Evolutionary conservation across 345 rosid species (phyloP).

Genomic region (Chamaenerion angustifolium): DNA sequence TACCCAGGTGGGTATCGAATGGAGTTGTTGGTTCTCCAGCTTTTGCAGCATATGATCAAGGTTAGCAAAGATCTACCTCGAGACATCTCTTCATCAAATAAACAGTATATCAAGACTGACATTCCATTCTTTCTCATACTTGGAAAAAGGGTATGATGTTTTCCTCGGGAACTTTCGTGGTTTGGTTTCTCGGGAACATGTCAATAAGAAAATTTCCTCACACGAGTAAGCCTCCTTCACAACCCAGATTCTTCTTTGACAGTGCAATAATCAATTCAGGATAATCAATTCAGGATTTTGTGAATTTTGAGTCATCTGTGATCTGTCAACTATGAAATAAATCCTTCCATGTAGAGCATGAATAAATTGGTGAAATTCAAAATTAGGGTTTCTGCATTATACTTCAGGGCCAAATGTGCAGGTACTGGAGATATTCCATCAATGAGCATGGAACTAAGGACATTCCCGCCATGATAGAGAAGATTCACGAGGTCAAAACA

Average conservation of each 20-base stretch:
- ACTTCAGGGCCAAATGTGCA: slow-evolving; percentile 11
- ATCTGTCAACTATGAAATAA: no score
- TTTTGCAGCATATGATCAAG: slow-evolving; percentile 96
- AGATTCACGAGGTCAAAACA: slow-evolving; percentile 72
- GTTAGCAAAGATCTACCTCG: slow-evolving; percentile 20
- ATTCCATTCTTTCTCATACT: not conserved
- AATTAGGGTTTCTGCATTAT: not conserved
- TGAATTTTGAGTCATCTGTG: no score
- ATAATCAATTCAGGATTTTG: no score
- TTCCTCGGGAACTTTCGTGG: slow-evolving; percentile 35
- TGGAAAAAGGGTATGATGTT: slow-evolving; percentile 26
- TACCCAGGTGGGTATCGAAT: slow-evolving; percentile 78
- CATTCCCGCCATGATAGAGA: slow-evolving; percentile 88
- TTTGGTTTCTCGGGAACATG: slow-evolving; percentile 31
- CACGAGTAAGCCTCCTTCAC: slow-evolving; percentile 11
- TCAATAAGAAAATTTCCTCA: slow-evolving; percentile 25
- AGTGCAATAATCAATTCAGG: no score
- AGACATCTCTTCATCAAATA: not conserved
- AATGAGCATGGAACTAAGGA: slow-evolving; percentile 87
- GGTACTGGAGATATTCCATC: slow-evolving; percentile 81
- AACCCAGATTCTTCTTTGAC: no score
- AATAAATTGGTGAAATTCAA: not conserved
- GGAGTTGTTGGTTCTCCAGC: slow-evolving; percentile 96
- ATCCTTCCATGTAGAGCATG: no score
- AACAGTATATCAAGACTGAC: slow-evolving; percentile 3